Evolutionary conservation across 2,329 filamentous ascomycete genomes (phyloP).

Genomic region (Dactylellina parvicollis): DNA sequence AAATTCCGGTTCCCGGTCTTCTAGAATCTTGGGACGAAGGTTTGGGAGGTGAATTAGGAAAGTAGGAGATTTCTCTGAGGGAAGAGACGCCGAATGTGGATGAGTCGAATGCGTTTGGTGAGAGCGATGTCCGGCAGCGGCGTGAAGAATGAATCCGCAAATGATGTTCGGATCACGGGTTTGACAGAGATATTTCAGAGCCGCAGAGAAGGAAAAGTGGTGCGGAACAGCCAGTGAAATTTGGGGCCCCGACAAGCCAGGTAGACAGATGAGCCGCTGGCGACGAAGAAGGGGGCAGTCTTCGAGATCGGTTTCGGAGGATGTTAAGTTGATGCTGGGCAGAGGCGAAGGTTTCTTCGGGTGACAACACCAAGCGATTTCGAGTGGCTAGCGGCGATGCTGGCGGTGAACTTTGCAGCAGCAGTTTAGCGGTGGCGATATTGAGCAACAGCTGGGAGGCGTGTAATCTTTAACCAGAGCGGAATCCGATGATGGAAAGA

Average conservation of each 20-base stretch:
- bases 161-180: conserved; percentile 14
- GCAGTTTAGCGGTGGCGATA: conserved; percentile 19
- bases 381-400: conserved; percentile 15
- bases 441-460: conserved; percentile 2
- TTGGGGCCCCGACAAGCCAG: conserved; percentile 5
- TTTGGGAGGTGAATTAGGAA: conserved; percentile 11
- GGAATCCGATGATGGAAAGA: conserved; percentile 15
- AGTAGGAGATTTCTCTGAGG: neutral
- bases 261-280: neutral
- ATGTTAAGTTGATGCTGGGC: conserved; percentile 31
- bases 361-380: conserved; percentile 44
- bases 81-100: conserved; percentile 12
- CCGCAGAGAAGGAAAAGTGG: neutral
- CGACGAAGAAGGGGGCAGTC: conserved; percentile 8
- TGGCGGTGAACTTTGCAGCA: neutral
- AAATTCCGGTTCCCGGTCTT: neutral
- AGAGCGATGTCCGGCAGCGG: conserved; percentile 30
- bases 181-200: conserved; percentile 10
- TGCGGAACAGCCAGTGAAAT: conserved; percentile 4
- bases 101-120: conserved; percentile 17
- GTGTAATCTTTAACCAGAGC: conserved; percentile 11
- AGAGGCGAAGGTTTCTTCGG: conserved; percentile 40
- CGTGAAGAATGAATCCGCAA: conserved; percentile 26
- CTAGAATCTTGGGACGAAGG: neutral
- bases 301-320: conserved; percentile 32